Conservation (phyloP, 2,329 filamentous ascomycete genomes). For the Karstenula rhodostoma region DNA sequence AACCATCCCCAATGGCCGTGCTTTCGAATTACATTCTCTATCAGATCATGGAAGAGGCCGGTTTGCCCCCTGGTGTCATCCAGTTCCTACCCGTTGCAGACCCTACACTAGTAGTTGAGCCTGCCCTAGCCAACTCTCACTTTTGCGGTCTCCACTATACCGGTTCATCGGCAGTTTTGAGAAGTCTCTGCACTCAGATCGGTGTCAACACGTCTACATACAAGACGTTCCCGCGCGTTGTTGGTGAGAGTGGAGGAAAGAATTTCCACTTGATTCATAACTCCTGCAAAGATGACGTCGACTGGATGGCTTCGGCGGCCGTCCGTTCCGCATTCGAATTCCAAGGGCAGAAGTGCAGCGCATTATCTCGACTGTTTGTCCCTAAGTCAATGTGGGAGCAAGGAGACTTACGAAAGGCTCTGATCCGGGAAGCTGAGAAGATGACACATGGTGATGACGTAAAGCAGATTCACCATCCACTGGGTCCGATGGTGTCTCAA, state of each 20-base stretch:
- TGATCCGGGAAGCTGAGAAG: conserved; percentile 43
- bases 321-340: conserved; percentile 89
- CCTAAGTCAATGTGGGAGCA: conserved; percentile 76
- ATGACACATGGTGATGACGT: conserved; percentile 61
- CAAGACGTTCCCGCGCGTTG: conserved; percentile 83
- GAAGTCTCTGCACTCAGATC: conserved; percentile 70
- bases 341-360: conserved; percentile 91
- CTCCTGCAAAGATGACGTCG: conserved; percentile 76
- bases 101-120: conserved; percentile 81
- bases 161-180: conserved; percentile 89
- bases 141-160: conserved; percentile 96
- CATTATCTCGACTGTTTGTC: conserved; percentile 81
- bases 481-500: too few species aligned
- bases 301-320: conserved; percentile 73
- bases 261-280: conserved; percentile 88
- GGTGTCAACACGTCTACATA: conserved; percentile 84
- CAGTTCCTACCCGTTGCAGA: conserved; percentile 91
- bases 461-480: too few species aligned
- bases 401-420: conserved; percentile 68
- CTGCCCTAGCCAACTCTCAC: conserved; percentile 82
- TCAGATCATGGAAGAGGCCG: conserved; percentile 88
- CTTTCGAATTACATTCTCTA: conserved; percentile 92
- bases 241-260: conserved; percentile 91
- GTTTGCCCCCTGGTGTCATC: conserved; percentile 86
- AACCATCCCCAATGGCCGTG: conserved; percentile 86